Conservation (phyloP, 2,329 filamentous ascomycete species). For the Simplicillium sp. region DNA sequence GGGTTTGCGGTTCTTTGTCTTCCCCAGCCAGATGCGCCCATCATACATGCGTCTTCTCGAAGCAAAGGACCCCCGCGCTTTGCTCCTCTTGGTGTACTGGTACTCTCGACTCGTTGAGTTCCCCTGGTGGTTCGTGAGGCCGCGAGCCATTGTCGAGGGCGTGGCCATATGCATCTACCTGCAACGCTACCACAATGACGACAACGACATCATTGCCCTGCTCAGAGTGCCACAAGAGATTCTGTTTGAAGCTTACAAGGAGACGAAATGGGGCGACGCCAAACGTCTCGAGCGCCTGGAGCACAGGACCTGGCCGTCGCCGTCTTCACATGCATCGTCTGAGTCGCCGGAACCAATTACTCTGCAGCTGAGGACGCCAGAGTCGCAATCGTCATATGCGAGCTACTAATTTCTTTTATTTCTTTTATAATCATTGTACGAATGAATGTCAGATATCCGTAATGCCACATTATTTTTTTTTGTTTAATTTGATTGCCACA, state of each 20-base stretch:
- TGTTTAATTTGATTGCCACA: too few relatives aligned
- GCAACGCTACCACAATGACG: constrained; percentile 5
- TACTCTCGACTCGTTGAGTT: constrained; percentile 33
- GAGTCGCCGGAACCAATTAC: too few relatives aligned
- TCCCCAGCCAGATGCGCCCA: constrained; percentile 29
- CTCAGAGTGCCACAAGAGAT: neutral
- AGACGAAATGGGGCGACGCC: neutral
- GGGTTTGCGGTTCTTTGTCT: constrained; percentile 31
- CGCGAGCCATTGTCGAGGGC: constrained; percentile 32
- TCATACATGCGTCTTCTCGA: constrained; percentile 30
- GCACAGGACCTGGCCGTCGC: neutral
- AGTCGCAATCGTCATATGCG: too few relatives aligned
- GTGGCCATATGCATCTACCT: constrained; percentile 30
- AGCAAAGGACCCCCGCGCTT: constrained; percentile 35
- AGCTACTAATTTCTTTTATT: too few relatives aligned
- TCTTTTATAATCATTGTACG: too few relatives aligned
- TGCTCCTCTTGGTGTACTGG: constrained; percentile 44
- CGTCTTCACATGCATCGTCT: neutral
- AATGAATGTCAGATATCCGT: too few relatives aligned
- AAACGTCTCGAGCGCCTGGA: neutral
- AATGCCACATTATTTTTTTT: too few relatives aligned
- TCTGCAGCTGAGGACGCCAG: too few relatives aligned
- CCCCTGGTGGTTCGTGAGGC: constrained; percentile 32
- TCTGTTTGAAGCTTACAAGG: neutral
- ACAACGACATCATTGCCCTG: neutral